A percentile compares a stretch with the other conserved stretches of the same genome.
phyloP scores from a whole-genome alignment of 2,329 filamentous ascomycete genomes.

The Colletotrichum sublineola region DNA sequence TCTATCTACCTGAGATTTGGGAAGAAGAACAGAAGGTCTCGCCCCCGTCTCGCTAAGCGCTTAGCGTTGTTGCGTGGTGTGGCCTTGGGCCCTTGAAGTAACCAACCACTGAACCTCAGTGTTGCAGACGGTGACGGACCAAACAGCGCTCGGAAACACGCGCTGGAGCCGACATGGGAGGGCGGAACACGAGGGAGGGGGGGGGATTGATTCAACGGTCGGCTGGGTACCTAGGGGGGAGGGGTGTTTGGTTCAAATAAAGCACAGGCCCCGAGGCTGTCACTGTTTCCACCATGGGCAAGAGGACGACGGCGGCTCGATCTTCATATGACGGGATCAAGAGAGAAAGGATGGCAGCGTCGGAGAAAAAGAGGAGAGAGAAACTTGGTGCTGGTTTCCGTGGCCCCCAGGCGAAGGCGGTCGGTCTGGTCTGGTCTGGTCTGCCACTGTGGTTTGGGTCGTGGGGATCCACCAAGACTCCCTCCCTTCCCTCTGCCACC shows the following conservation, averaged over 20 bases:
- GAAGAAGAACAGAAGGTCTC: conserved; percentile 40
- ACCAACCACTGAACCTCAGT: conserved; percentile 11
- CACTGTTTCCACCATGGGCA: conserved; percentile 17
- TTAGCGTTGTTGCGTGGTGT: conserved; percentile 43
- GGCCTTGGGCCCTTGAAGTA: conserved; percentile 7
- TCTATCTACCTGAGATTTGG: conserved; percentile 37
- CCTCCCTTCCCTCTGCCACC: conserved; percentile 5
- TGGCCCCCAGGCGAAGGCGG: conserved; percentile 3
- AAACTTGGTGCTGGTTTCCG: background rate
- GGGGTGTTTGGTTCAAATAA: conserved; percentile 14
- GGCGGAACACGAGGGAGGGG: background rate
- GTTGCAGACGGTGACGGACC: conserved; percentile 21
- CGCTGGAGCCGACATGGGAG: conserved; percentile 41
- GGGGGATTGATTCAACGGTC: background rate
- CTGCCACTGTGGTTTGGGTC: conserved; percentile 3
- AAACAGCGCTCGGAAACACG: conserved; percentile 42
- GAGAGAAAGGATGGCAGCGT: background rate
- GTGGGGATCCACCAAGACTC: conserved; percentile 9
- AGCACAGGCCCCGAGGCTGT: conserved; percentile 25
- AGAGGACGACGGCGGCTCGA: background rate
- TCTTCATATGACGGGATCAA: background rate
- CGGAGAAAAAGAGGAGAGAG: conserved; percentile 2
- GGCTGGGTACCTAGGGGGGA: background rate
- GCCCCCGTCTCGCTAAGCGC: conserved; percentile 47
- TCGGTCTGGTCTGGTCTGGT: background rate